Evolutionary conservation across 441 rosid genomes (phyloP).

Genomic region (Gossypium lobatum): DNA sequence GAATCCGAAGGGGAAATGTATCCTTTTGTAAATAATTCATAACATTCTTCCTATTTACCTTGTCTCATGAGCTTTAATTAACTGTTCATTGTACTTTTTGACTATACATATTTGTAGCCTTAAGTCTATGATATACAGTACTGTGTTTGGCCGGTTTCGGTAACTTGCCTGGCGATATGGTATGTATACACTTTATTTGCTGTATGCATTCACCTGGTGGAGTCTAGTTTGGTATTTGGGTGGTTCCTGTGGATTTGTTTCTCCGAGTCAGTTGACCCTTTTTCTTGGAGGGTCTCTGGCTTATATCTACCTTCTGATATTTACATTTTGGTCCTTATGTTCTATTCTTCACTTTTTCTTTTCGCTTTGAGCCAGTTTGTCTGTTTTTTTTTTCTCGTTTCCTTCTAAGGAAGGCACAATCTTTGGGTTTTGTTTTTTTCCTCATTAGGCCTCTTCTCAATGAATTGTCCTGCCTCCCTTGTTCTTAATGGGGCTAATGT

Average conservation of each 20-base stretch:
- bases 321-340: neutral
- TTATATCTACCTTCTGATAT: neutral
- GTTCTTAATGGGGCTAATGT: neutral
- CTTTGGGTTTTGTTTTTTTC: neutral
- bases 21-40: conserved; percentile 28
- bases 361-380: neutral
- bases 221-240: neutral
- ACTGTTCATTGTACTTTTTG: conserved; percentile 1
- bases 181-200: conserved; percentile 26
- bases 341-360: neutral
- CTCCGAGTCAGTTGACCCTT: neutral
- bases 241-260: neutral
- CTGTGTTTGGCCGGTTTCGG: conserved; percentile 95
- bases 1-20: conserved; percentile 93
- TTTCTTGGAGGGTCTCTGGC: neutral
- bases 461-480: neutral
- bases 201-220: neutral
- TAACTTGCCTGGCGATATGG: conserved; percentile 99
- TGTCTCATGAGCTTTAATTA: conserved; percentile 3
- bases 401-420: neutral
- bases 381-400: neutral
- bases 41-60: neutral
- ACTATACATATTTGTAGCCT: conserved; percentile 27
- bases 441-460: neutral
- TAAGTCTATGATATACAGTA: conserved; percentile 44